Evolutionary conservation across 23 red algal genomes (phyloP), one percentile per base, ranked within the genome.

Genomic region (Gracilaria domingensis): DNA sequence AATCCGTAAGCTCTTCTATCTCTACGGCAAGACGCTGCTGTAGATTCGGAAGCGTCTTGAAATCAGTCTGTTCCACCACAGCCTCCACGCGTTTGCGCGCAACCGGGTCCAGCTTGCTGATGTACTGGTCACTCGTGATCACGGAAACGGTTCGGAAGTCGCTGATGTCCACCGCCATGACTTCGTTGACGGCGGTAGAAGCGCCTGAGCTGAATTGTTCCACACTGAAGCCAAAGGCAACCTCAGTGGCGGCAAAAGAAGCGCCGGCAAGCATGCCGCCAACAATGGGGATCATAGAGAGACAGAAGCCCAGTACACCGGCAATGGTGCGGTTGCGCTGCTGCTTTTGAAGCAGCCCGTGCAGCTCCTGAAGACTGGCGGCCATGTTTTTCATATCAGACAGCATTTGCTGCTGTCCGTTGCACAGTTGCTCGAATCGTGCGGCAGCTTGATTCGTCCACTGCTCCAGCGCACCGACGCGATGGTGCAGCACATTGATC

Each of bases 101-200:
- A 32, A 67, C 62, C 16, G 62, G 62, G 33, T 67, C 62, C 1
- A 67, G 62, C 62, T 67, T 67, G 20, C 24, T 67, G 62, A 67
- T 9, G 14, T 12, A 67, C 13, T 32, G 16, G 28, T 67, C 33
- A 21, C 62, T 67, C 62, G 24, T 67, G 28, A 67, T 11, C 13
- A 35, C 14, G 62, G 28, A 4, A 17, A 67, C 33, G 62, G 28
- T 67, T 16, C 20, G 62, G 33, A 67, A 33, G 33, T 36, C 20
- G 17, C 62, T 67, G 28, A 67, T 29, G 14, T 67, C 62, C 3
- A 67, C 62, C 2, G 62, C 3, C 24, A 67, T 2, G 3, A 67
- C 12, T 21, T 29, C 62, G 6, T 33, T 33, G 33, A 67, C 28
- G 2, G 28, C 62, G 2, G 9, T 2, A 2, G 6, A 6, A 21